These are phyloP conservation scores for Dictyostelium discoideum DNA, from an alignment of 78 protist genomes.

Conservation along the genomic window DNA sequence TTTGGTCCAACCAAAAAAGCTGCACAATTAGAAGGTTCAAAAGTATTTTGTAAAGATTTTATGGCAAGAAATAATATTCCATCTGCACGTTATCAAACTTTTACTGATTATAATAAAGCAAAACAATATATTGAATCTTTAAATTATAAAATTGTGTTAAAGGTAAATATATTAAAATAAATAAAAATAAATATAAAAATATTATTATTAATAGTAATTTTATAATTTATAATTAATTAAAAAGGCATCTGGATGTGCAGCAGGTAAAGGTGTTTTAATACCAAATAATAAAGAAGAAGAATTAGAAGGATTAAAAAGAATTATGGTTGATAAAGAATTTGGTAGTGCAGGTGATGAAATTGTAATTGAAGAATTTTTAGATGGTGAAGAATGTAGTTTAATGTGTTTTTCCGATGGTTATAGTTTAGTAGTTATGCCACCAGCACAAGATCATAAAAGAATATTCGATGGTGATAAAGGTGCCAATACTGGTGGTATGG, in stretches of 20 bases:
- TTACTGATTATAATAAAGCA: slow-evolving; percentile 77
- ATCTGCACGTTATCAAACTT: slow-evolving; percentile 84
- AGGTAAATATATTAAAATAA: too few relatives aligned
- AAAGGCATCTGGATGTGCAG: slow-evolving; percentile 91
- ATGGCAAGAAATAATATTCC: slow-evolving; percentile 91
- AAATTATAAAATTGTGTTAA: slow-evolving; percentile 34
- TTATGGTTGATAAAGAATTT: slow-evolving; percentile 81
- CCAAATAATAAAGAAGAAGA: slow-evolving; percentile 84
- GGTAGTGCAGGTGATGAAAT: slow-evolving; percentile 80
- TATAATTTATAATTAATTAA: not conserved
- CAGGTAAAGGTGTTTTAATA: slow-evolving; percentile 95
- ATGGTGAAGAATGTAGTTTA: slow-evolving; percentile 89
- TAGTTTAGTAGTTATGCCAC: slow-evolving; percentile 47
- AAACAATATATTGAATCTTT: slow-evolving; percentile 32
- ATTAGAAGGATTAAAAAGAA: slow-evolving; percentile 25
- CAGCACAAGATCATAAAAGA: slow-evolving; percentile 94
- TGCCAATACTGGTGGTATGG: slow-evolving; percentile 93
- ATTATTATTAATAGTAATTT: too few relatives aligned
- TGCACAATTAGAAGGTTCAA: slow-evolving; percentile 91
- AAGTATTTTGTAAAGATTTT: slow-evolving; percentile 93
- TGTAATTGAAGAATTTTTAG: slow-evolving; percentile 88
- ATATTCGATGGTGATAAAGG: slow-evolving; percentile 87
- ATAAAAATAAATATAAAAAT: too few relatives aligned
- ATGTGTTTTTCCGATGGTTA: slow-evolving; percentile 90
- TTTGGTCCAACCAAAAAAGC: slow-evolving; percentile 91